Evolutionary conservation across 164 flowering plant genomes (phyloP), one percentile per base, ranked within the genome.

Genomic region (Magnolia changhungtana): DNA sequence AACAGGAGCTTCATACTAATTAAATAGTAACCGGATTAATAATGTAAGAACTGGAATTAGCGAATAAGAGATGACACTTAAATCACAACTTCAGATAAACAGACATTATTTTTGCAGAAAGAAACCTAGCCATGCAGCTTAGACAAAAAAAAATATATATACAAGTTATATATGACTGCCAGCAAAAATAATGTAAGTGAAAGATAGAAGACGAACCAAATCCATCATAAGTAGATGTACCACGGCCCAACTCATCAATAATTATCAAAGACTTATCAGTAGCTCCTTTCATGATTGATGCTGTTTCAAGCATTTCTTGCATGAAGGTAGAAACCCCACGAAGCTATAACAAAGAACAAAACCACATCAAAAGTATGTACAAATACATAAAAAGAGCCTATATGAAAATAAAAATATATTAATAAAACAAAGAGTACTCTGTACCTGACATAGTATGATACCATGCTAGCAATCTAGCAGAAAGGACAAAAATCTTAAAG

Each of bases 221-320:
- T 79, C 99, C 99, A 88, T 96, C 99, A 79, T 96, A 96, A 74
- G 99, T 96, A 73, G 99, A 96, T 71, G 99, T 94, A 31, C 99
- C 99, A 77, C 98, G 98, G 63, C 98, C 99, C 85, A 96, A 81
- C 85, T 96, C 99, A 71, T 94, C 99, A 83, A 94, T 96, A 74
- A 96, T 96, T 78, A 96, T 89, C 84, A 96, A 78, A 10, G 99
- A 96, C 81, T 84, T 96, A 10, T 90, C 90, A 69, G 98, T 91
- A 74, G 99, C 97, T 80, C 99, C 98, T 85, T 96, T 96, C 80
- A 96, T 77, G 76, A 96, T 96, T 71, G 98, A 90, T 81, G 99
- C 96, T 63, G 98, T 96, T 84, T 96, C 99, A 72, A 96, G 96
- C 98, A 96, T 96, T 86, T 96, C 99, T 90, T 96, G 98, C 99